A percentile compares a stretch with the other conserved stretches of the same genome.
Evolutionary conservation across 2,329 filamentous ascomycete genomes (phyloP).

Genomic region (Cladosporium halotolerans): DNA sequence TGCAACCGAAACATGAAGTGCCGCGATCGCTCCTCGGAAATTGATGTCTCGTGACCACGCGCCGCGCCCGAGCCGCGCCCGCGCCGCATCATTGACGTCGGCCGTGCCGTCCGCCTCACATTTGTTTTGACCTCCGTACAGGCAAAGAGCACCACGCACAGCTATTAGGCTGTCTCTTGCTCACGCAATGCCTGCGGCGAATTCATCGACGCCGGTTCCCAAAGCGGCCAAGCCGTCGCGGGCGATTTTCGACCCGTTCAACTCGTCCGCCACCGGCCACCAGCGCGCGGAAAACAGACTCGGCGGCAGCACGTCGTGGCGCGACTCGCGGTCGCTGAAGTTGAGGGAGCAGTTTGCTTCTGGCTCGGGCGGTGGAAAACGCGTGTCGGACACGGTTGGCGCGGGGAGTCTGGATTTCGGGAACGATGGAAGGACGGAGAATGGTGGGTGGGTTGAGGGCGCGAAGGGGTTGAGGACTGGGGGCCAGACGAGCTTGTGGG

Average conservation of each 20-base stretch:
- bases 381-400: conserved; percentile 60
- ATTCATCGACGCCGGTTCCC: conserved; percentile 39
- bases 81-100: not conserved
- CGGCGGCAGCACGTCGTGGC: conserved; percentile 61
- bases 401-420: conserved; percentile 54
- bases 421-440: conserved; percentile 44
- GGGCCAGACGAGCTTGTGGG: conserved; percentile 39
- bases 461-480: conserved; percentile 43
- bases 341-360: conserved; percentile 62
- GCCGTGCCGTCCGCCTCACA: too few species aligned
- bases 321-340: conserved; percentile 62
- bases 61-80: not conserved
- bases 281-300: conserved; percentile 66
- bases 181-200: not conserved
- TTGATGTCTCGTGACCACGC: not conserved
- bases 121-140: too few species aligned
- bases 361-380: conserved; percentile 49
- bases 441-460: conserved; percentile 46
- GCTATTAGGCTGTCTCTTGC: too few species aligned
- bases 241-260: conserved; percentile 95
- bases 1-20: not conserved
- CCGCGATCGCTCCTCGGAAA: not conserved
- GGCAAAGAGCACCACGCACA: too few species aligned
- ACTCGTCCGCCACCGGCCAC: conserved; percentile 81
- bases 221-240: conserved; percentile 94